Percentiles rank a stretch among this genome's conserved stretches.
These are phyloP conservation scores for Hebeloma cylindrosporum DNA, from an alignment of 768 basidiomycete genomes.

Conservation along the genomic window DNA sequence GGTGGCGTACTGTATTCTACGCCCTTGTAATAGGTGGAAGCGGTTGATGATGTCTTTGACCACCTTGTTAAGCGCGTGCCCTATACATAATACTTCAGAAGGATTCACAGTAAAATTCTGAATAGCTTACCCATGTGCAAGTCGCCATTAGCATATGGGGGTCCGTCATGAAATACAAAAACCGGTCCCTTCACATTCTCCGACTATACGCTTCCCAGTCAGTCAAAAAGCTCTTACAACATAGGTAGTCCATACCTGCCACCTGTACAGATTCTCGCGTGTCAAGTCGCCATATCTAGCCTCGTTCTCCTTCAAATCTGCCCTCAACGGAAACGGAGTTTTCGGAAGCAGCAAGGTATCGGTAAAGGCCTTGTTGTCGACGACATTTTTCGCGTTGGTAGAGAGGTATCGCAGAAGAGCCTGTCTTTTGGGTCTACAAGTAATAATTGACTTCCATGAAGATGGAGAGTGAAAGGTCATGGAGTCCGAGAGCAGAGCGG, in stretches of 20 bases:
- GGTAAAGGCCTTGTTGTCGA: slow-evolving; percentile 43
- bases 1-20: slow-evolving; percentile 71
- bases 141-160: slow-evolving; percentile 96
- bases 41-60: slow-evolving; percentile 95
- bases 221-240: slow-evolving; percentile 2
- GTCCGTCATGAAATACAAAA: slow-evolving; percentile 93
- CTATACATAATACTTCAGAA: slow-evolving; percentile 38
- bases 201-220: slow-evolving; percentile 42
- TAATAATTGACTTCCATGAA: slow-evolving; percentile 15
- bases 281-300: slow-evolving; percentile 57
- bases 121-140: slow-evolving; percentile 90
- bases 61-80: slow-evolving; percentile 95
- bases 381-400: slow-evolving; percentile 2
- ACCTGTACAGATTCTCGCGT: slow-evolving; percentile 71
- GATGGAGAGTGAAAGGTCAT: slow-evolving; percentile 19
- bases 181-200: slow-evolving; percentile 62
- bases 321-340: slow-evolving; percentile 75
- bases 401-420: slow-evolving; percentile 16
- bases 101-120: neutral
- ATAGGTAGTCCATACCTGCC: slow-evolving; percentile 57
- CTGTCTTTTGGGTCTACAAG: slow-evolving; percentile 11
- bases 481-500: neutral
- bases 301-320: slow-evolving; percentile 64
- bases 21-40: slow-evolving; percentile 76
- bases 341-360: slow-evolving; percentile 78